phyloP scores from a whole-genome alignment of 2,329 filamentous ascomycete species.

The Didymella keratinophila region DNA sequence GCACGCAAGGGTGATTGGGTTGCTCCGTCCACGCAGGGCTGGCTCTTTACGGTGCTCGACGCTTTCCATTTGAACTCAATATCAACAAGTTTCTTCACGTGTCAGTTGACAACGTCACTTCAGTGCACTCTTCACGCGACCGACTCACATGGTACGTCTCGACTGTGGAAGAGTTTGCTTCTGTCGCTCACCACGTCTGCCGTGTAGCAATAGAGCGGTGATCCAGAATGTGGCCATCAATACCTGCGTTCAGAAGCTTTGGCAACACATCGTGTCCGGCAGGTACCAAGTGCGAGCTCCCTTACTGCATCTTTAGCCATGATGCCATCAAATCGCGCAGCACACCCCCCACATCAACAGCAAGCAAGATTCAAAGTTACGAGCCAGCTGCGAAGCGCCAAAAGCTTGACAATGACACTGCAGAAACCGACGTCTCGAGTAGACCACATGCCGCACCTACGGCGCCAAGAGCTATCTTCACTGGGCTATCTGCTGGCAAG shows the following conservation, averaged over 20 bases:
- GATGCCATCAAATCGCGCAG: conserved; percentile 33
- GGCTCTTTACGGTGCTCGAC: neutral
- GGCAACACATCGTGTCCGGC: conserved; percentile 58
- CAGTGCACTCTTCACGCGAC: neutral
- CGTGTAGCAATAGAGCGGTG: conserved; percentile 2
- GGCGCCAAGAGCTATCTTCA: conserved; percentile 30
- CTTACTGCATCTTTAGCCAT: conserved; percentile 68
- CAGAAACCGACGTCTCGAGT: conserved; percentile 12
- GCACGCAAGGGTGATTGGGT: neutral
- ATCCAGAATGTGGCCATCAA: conserved; percentile 42
- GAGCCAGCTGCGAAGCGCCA: conserved; percentile 41
- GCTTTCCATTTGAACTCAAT: neutral
- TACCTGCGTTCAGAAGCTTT: conserved; percentile 37
- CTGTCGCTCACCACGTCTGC: conserved; percentile 7
- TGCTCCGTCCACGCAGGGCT: neutral
- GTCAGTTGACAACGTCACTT: neutral
- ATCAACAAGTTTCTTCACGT: neutral
- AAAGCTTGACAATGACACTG: conserved; percentile 35
- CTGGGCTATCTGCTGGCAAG: conserved; percentile 36
- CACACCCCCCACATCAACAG: conserved; percentile 4
- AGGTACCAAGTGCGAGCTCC: conserved; percentile 57
- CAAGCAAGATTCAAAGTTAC: conserved; percentile 7
- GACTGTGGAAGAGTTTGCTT: conserved; percentile 1
- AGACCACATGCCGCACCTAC: neutral
- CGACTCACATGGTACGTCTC: conserved; percentile 16